Base-by-base conservation (phyloP, 2,329 filamentous ascomycete species). In the Curvularia hawaiiensis region DNA sequence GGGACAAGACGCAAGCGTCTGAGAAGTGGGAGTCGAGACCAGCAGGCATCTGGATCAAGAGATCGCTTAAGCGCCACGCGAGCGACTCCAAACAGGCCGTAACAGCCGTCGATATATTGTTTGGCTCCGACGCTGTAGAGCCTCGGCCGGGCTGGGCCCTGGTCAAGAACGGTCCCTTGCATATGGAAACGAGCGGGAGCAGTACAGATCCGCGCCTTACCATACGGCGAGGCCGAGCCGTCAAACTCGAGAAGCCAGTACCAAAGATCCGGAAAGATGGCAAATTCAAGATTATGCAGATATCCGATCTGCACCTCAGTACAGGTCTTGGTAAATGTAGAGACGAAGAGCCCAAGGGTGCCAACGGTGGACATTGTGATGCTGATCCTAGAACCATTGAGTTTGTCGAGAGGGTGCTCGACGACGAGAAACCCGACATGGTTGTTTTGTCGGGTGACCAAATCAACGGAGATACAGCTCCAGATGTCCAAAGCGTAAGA, bases 231-330 rank as follows among this genome's bases (percentile, higher is more conserved):
- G 94, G 95, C 2, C 80, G 83, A 50, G 85, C 85, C 22, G 79
- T 81, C 22, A 85, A 88, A 63, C 76, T 83, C 35, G 84, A 87
- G 69, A 92, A 89, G 74, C 90, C 90, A 0, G 80, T 86, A 39
- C 90, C 89, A 11, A 86, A 90, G 57, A 91, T 99, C 62, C 85
- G 86, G 43, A 92, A 96, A 60, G 92, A 95, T 73, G 95, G 94
- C 30, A 92, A 90, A 67, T 98, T 98, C 81, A 98, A 98, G 81
- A 97, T 99, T 63, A 87, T 99, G 84, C 95, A 99, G 78, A 82
- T 96, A 54, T 90, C 92, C n/a, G 95, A 99, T 79, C 79, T 98
- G 60, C 95, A 99, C 77, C 79, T 99, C 54, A 94, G 92, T 71
- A 99, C 95, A 2, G 95, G 94, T 10, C 83, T 93, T 5, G 95